phyloP scores from a whole-genome alignment of 352 stramenopile genomes.

The Porosira glacialis region DNA sequence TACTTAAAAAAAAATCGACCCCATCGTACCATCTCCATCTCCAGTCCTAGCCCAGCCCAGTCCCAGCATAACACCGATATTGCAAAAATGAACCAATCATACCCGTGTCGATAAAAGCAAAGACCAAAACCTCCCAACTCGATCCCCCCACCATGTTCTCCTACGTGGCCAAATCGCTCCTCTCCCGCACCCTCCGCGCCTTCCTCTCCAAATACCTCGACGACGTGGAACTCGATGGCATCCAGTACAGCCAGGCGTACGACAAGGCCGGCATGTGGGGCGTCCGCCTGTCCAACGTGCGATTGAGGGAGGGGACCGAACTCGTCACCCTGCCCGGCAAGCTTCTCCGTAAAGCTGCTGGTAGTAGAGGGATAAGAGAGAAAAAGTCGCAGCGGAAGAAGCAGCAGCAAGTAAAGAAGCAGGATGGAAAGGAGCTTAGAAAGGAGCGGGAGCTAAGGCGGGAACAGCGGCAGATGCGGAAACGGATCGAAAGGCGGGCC shows the following conservation, averaged over 20 bases:
- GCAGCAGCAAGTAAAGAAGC: too few species aligned
- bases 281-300: constrained; percentile 74
- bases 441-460: too few species aligned
- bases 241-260: constrained; percentile 44
- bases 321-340: constrained; percentile 70
- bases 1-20: too few species aligned
- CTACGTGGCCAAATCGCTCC: constrained; percentile 60
- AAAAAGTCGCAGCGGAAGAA: constrained; percentile 15
- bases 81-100: too few species aligned
- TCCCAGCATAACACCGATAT: too few species aligned
- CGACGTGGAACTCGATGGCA: constrained; percentile 76
- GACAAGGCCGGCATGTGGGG: constrained; percentile 55
- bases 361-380: constrained; percentile 40
- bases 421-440: too few species aligned
- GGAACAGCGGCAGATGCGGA: too few species aligned
- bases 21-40: too few species aligned
- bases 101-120: too few species aligned
- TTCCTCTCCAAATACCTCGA: constrained; percentile 76
- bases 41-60: too few species aligned
- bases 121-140: too few species aligned
- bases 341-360: constrained; percentile 24
- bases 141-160: constrained; percentile 50
- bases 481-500: too few species aligned
- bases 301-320: constrained; percentile 70
- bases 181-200: constrained; percentile 70